Evolutionary conservation across 352 stramenopile genomes (phyloP).

Genomic region (Phytophthora tubulina): DNA sequence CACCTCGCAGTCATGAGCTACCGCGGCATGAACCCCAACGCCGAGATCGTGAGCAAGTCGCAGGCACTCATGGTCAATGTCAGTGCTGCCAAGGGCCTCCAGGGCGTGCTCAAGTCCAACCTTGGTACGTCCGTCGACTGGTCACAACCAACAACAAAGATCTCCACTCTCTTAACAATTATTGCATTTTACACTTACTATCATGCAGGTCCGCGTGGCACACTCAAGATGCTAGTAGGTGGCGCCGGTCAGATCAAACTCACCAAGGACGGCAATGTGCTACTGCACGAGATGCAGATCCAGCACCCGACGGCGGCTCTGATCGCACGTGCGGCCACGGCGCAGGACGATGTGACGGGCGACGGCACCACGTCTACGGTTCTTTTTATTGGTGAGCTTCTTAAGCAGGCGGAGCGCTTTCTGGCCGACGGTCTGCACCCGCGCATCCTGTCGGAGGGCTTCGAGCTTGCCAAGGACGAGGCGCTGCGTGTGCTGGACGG

Average conservation of each 20-base stretch:
- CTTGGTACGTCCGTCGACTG: slow-evolving; percentile 61
- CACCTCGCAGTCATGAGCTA: slow-evolving; percentile 60
- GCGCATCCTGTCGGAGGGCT: slow-evolving; percentile 97
- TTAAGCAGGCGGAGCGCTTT: slow-evolving; percentile 98
- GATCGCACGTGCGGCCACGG: slow-evolving; percentile 98
- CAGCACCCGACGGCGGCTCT: slow-evolving; percentile 98
- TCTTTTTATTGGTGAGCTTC: slow-evolving; percentile 98
- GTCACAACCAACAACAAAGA: background rate
- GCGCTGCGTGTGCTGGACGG: slow-evolving; percentile 94
- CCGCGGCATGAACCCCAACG: slow-evolving; percentile 94
- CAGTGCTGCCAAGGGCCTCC: slow-evolving; percentile 96
- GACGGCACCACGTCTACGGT: slow-evolving; percentile 99
- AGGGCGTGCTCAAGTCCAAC: slow-evolving; percentile 96
- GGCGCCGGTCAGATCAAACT: slow-evolving; percentile 99
- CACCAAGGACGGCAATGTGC: slow-evolving; percentile 99
- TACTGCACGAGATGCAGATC: slow-evolving; percentile 99
- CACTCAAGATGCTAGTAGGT: slow-evolving; percentile 99
- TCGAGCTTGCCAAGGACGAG: slow-evolving; percentile 97
- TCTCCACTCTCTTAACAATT: slow-evolving; percentile 3
- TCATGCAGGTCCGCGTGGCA: slow-evolving; percentile 94
- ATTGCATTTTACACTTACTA: background rate
- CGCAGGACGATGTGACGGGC: slow-evolving; percentile 95
- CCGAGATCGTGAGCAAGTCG: slow-evolving; percentile 97
- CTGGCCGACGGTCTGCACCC: slow-evolving; percentile 97
- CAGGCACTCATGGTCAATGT: slow-evolving; percentile 98